Evolutionary conservation across 2,329 filamentous ascomycete species (phyloP), one percentile per base, ranked within the genome.

Genomic region (Hirsutella thompsonii): DNA sequence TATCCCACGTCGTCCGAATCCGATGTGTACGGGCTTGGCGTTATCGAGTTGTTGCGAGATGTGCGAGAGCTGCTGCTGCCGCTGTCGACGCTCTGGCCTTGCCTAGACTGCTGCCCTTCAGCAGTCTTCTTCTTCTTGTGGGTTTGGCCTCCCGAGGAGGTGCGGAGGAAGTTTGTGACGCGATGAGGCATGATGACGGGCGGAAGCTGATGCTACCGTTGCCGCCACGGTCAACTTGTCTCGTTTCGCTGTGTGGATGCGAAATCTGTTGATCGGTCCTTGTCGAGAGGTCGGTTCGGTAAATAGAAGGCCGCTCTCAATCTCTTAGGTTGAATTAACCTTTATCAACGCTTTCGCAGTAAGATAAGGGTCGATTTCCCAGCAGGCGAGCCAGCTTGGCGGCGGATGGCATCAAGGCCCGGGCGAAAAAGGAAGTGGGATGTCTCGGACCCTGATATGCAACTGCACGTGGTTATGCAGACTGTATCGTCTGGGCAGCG

Each of bases 131-230:
- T 68, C 48, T 73, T 71, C 49, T 72, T 64, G 52, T 61, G 66
- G 42, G 68, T 61, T 47, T 74, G 69, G 56, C 63, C 67, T 54
- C 73, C 70, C 47, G 70, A 70, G n/a, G 72, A 70, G 46, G 64
- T 67, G 49, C 71, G 69, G 49, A 77, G 65, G 58, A 78, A 76
- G 54, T 66, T 70, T 54, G 68, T 62, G 47, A 78, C 73, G 45
- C 68, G 63, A 61, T 76, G 70, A 53, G 73, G 72, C 74, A 77
- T 78, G 40, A 20, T 19, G 32, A 18, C 32, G 14, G n/a, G 3
- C 18, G 32, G 11, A 34, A 18, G n/a, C 13, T 16, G 30, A n/a
- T 4, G 32, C 32, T 16, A 16, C n/a, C 16, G 16, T 4, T n/a
- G 11, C 16, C 18, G 32, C 14, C 14, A 4, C 8, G 6, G 30